A percentile compares a stretch with the other conserved stretches of the same genome.
These are phyloP conservation scores for Durotheca rogersii DNA, from an alignment of 495 filamentous ascomycete species.

Conservation along the genomic window DNA sequence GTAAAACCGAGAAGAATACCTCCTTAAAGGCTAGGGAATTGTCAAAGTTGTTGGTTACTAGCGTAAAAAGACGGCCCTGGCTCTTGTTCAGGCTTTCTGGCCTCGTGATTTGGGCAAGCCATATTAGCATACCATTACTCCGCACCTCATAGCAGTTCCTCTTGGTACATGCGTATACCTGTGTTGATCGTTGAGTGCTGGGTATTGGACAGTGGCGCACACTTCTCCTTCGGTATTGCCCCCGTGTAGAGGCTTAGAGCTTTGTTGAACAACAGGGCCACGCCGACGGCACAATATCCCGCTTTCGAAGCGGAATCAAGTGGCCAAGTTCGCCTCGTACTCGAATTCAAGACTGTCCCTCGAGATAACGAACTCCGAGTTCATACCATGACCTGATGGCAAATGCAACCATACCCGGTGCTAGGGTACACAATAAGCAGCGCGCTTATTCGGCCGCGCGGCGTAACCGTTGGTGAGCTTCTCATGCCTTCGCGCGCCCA, in stretches of 20 bases:
- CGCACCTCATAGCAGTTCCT: constrained; percentile 8
- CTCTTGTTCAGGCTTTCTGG: constrained; percentile 4
- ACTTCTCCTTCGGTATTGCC: too few species aligned
- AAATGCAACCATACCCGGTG: constrained; percentile 15
- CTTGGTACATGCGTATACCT: constrained; percentile 1
- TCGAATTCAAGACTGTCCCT: neutral
- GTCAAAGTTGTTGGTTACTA: constrained; percentile 14
- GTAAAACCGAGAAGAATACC: neutral
- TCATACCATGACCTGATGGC: neutral
- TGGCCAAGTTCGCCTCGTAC: constrained; percentile 3
- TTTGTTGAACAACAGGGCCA: neutral
- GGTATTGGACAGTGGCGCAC: too few species aligned
- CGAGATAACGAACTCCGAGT: neutral
- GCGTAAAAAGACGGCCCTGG: constrained; percentile 7
- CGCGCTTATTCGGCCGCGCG: constrained; percentile 20
- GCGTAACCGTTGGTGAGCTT: constrained; percentile 16
- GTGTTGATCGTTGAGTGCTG: constrained; percentile 1
- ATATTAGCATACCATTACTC: constrained; percentile 6
- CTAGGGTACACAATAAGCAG: constrained; percentile 12
- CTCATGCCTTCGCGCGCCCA: constrained; percentile 6
- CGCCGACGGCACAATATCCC: constrained; percentile 4
- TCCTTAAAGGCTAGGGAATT: constrained; percentile 7
- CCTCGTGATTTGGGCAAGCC: constrained; percentile 5
- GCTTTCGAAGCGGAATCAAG: constrained; percentile 2
- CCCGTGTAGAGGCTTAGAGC: too few species aligned